Conservation (phyloP, 495 filamentous ascomycete genomes). For the Annulohypoxylon bovei region DNA sequence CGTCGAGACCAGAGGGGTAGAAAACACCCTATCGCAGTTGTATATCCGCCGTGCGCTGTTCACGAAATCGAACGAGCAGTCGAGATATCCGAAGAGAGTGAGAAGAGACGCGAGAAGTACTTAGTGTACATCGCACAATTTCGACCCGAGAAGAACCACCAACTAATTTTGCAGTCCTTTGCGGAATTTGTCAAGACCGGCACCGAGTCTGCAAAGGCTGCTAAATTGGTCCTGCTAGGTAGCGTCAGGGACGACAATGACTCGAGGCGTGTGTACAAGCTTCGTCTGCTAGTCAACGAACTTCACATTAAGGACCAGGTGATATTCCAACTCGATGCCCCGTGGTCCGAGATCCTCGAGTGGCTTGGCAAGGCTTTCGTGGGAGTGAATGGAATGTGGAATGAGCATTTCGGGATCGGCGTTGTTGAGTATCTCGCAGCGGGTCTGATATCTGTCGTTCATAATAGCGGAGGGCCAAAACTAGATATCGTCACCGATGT, state of each 20-base stretch:
- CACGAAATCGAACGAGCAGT: constrained; percentile 78
- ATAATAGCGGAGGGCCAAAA: constrained; percentile 91
- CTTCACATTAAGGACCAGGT: constrained; percentile 83
- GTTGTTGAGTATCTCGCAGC: constrained; percentile 99
- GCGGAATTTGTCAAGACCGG: constrained; percentile 68
- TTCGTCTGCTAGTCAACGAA: constrained; percentile 88
- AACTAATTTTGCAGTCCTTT: constrained; percentile 83
- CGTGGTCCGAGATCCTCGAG: constrained; percentile 83
- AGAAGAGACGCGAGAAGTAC: constrained; percentile 70
- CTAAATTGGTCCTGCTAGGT: constrained; percentile 83
- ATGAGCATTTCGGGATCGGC: constrained; percentile 98
- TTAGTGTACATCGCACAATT: constrained; percentile 97
- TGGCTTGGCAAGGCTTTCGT: constrained; percentile 78
- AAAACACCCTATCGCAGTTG: constrained; percentile 66
- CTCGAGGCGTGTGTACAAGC: constrained; percentile 87
- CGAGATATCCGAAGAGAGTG: constrained; percentile 71
- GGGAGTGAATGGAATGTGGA: constrained; percentile 99
- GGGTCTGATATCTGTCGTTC: constrained; percentile 88
- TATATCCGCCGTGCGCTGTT: constrained; percentile 94
- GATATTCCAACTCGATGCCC: constrained; percentile 86
- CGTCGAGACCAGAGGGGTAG: constrained; percentile 55
- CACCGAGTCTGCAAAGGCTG: constrained; percentile 56
- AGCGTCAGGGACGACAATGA: constrained; percentile 86
- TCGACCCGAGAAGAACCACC: constrained; percentile 95
- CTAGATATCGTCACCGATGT: constrained; percentile 87